phyloP scores from a whole-genome alignment of 805 yeast genomes.

The Huiozyma naganishii region DNA sequence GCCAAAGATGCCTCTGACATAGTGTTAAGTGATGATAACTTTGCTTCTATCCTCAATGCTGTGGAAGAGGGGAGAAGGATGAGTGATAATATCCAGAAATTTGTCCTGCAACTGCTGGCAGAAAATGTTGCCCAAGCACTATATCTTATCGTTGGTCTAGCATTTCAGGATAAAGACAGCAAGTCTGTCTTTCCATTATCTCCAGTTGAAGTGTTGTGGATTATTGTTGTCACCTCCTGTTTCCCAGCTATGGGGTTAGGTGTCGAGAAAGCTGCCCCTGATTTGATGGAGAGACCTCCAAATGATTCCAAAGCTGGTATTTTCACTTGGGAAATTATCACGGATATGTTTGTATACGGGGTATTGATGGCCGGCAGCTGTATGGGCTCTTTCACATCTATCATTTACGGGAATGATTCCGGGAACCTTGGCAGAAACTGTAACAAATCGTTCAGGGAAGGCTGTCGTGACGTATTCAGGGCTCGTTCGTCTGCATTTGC shows the following conservation, averaged over 20 bases:
- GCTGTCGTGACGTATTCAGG: constrained; percentile 55
- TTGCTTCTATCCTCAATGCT: constrained; percentile 84
- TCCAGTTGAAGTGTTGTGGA: constrained; percentile 97
- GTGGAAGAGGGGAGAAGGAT: constrained; percentile 97
- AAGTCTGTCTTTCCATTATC: constrained; percentile 84
- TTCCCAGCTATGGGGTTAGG: constrained; percentile 98
- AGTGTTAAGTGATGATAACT: constrained; percentile 94
- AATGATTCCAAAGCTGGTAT: constrained; percentile 77
- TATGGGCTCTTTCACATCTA: constrained; percentile 51
- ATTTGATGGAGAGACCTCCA: constrained; percentile 91
- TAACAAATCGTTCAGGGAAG: constrained; percentile 36
- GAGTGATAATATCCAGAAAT: constrained; percentile 88
- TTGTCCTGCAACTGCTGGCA: constrained; percentile 86
- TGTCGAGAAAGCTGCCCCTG: constrained; percentile 91
- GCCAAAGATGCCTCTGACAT: constrained; percentile 98
- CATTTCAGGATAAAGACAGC: constrained; percentile 58
- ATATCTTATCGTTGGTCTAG: constrained; percentile 72
- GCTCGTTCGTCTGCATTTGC: constrained; percentile 73
- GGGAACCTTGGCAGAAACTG: constrained; percentile 59
- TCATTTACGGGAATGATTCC: constrained; percentile 55
- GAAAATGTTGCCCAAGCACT: constrained; percentile 89
- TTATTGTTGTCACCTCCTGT: constrained; percentile 93
- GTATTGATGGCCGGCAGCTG: constrained; percentile 63
- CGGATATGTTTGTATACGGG: constrained; percentile 67
- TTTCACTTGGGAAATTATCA: constrained; percentile 54